phyloP scores from a whole-genome alignment of 306 rosid species.

The Begonia loranthoides region DNA sequence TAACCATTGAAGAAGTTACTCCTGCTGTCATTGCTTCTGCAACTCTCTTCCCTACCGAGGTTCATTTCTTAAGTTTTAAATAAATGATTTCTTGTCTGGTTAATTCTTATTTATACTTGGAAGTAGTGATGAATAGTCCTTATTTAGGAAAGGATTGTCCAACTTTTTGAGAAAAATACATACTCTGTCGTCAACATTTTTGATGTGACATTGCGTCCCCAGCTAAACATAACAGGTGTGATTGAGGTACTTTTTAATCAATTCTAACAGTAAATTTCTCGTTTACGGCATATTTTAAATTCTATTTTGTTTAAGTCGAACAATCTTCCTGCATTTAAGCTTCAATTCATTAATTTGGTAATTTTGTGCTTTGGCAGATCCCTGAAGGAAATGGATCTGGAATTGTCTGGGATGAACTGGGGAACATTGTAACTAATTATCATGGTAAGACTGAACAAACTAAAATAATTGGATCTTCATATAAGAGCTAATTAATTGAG shows the following conservation, averaged over 20 bases:
- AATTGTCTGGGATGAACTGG: slow-evolving; percentile 87
- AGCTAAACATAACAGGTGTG: slow-evolving; percentile 78
- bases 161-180: slow-evolving; percentile 77
- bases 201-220: slow-evolving; percentile 87
- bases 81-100: neutral
- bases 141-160: slow-evolving; percentile 71
- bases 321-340: neutral
- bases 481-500: slow-evolving; percentile 1
- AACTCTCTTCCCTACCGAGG: slow-evolving; percentile 86
- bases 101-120: slow-evolving; percentile 1
- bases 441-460: slow-evolving; percentile 51
- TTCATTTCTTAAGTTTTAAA: slow-evolving; percentile 11
- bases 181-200: slow-evolving; percentile 90
- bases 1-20: slow-evolving; percentile 72
- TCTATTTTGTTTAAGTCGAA: no score
- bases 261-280: no score
- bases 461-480: slow-evolving; percentile 2
- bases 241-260: slow-evolving; percentile 54
- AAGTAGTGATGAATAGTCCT: slow-evolving; percentile 3
- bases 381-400: slow-evolving; percentile 99
- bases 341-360: neutral
- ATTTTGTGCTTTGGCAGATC: slow-evolving; percentile 30
- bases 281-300: no score
- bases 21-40: slow-evolving; percentile 52
- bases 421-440: slow-evolving; percentile 89